These are phyloP conservation scores for Pulchroboletus neoregius DNA, from an alignment of 1,284 basidiomycete species.

Conservation along the genomic window DNA sequence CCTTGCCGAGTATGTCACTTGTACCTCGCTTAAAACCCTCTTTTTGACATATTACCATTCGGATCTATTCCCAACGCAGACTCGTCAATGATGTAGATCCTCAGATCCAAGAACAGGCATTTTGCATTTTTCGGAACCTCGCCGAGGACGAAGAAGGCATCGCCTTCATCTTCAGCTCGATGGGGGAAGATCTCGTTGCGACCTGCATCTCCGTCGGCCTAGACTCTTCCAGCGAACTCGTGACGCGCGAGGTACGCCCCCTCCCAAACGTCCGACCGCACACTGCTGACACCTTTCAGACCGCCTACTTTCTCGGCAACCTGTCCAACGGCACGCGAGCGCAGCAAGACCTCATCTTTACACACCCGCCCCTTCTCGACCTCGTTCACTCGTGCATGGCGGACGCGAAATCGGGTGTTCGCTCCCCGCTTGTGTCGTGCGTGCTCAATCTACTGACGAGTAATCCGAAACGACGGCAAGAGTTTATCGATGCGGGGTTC, in stretches of 20 bases:
- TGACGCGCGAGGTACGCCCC: slow-evolving; percentile 47
- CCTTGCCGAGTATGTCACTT: slow-evolving; percentile 44
- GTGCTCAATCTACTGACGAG: slow-evolving; percentile 48
- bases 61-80: slow-evolving; percentile 29
- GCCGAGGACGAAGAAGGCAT: slow-evolving; percentile 59
- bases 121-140: slow-evolving; percentile 60
- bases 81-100: slow-evolving; percentile 47
- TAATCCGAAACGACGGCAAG: slow-evolving; percentile 34
- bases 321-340: slow-evolving; percentile 53
- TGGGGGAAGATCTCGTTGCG: slow-evolving; percentile 47
- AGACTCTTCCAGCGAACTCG: slow-evolving; percentile 46
- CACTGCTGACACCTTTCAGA: slow-evolving; percentile 33
- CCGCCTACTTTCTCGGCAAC: slow-evolving; percentile 58
- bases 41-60: background rate
- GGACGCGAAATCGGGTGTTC: slow-evolving; percentile 51
- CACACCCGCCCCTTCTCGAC: slow-evolving; percentile 46
- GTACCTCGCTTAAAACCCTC: background rate
- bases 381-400: slow-evolving; percentile 54
- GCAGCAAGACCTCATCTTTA: slow-evolving; percentile 48
- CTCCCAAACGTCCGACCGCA: background rate
- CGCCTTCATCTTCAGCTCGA: slow-evolving; percentile 51
- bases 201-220: slow-evolving; percentile 44
- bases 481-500: slow-evolving; percentile 43
- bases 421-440: slow-evolving; percentile 57
- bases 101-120: slow-evolving; percentile 62